Evolutionary conservation across 164 flowering plant genomes (phyloP).

Genomic region (Magnolia sinica): DNA sequence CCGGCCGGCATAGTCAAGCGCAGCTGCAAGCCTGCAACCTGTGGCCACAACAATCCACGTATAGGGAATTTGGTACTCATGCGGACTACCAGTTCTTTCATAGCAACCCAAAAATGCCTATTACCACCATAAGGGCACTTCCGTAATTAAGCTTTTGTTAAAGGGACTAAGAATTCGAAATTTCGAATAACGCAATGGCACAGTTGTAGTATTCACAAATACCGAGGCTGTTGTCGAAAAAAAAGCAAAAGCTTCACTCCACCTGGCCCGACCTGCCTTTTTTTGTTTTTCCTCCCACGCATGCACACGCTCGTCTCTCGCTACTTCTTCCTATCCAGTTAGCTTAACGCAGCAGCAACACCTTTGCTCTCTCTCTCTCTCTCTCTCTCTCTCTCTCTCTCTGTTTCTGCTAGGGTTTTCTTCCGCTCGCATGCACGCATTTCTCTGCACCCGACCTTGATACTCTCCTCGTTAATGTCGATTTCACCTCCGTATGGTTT

Average conservation of each 20-base stretch:
- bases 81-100: not conserved
- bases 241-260: not conserved
- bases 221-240: not conserved
- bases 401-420: not conserved
- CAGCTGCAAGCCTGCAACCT: too few relatives aligned
- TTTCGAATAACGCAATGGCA: not conserved
- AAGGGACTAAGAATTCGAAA: too few relatives aligned
- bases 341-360: slow-evolving; percentile 1
- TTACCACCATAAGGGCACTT: too few relatives aligned
- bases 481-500: not conserved
- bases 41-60: too few relatives aligned
- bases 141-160: too few relatives aligned
- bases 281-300: not conserved
- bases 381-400: too few relatives aligned
- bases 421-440: not conserved
- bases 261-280: not conserved
- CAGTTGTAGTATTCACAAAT: not conserved
- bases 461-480: not conserved
- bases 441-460: too few relatives aligned
- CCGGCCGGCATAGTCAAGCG: too few relatives aligned
- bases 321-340: not conserved
- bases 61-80: too few relatives aligned
- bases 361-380: not conserved
- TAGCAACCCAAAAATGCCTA: not conserved
- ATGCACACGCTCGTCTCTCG: not conserved